Evolutionary conservation across 306 rosid genomes (phyloP).

Genomic region (Astragalus membranaceus): DNA sequence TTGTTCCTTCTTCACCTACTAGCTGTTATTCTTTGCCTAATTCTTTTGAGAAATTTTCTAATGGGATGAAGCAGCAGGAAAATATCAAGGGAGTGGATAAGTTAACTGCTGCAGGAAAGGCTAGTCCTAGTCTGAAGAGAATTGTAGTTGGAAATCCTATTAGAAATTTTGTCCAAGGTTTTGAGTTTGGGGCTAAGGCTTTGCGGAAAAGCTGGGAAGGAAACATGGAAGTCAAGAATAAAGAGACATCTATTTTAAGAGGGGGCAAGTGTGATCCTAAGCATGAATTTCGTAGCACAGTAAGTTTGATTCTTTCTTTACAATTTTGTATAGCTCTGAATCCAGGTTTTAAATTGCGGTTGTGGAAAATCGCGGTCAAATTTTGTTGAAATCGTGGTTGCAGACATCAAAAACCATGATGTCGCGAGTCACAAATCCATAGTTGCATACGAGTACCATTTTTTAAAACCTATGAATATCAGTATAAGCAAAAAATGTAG

Average conservation of each 20-base stretch:
- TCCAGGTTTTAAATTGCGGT: background rate
- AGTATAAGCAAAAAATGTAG: too few species aligned
- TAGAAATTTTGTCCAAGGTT: slow-evolving; percentile 65
- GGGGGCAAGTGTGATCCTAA: slow-evolving; percentile 54
- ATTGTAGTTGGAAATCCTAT: slow-evolving; percentile 46
- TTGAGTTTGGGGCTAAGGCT: slow-evolving; percentile 90
- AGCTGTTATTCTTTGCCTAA: slow-evolving; percentile 83
- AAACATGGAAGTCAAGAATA: slow-evolving; percentile 62
- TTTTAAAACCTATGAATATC: too few species aligned
- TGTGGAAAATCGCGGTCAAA: too few species aligned
- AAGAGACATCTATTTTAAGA: slow-evolving; percentile 56
- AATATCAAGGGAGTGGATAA: slow-evolving; percentile 45
- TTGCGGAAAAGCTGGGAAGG: slow-evolving; percentile 99
- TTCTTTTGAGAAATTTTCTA: slow-evolving; percentile 79
- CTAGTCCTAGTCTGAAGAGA: slow-evolving; percentile 53
- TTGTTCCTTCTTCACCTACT: slow-evolving; percentile 69
- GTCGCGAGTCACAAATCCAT: too few species aligned
- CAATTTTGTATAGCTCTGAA: background rate
- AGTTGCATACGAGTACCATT: too few species aligned
- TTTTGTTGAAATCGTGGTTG: too few species aligned
- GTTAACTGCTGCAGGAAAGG: slow-evolving; percentile 32
- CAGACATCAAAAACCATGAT: too few species aligned
- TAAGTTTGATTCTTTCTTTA: slow-evolving; percentile 41
- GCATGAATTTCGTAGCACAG: slow-evolving; percentile 52
- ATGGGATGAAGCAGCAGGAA: slow-evolving; percentile 66